Evolutionary conservation across 2,329 filamentous ascomycete species (phyloP), one percentile per base, ranked within the genome.

Genomic region (Cytospora piceae): DNA sequence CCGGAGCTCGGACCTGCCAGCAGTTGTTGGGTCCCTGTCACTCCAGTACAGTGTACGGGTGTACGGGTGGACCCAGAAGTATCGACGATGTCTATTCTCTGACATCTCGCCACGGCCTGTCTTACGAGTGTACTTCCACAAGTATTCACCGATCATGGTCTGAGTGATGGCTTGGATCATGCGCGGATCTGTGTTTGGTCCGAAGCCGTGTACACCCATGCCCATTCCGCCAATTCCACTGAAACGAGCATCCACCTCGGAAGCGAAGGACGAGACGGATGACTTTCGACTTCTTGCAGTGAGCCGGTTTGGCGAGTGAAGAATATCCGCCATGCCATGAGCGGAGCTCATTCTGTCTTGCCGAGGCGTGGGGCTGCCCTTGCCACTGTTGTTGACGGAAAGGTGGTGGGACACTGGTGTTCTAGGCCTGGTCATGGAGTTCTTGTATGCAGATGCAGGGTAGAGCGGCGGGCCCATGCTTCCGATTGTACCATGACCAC

Each of bases 131-230:
- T 99, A 99, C 77, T 99, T 99, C 95, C 95, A 99, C 51, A 99
- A 83, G 77, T 94, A 98, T 77, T 99, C 95, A 64, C 95, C 95
- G 74, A 99, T 98, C 95, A 99, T 99, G 22, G 95, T 98, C 78
- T 99, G 94, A 2, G 95, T 99, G 70, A 99, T 97, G 58, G 95
- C 95, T 80, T 97, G 93, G 71, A 99, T 98, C 93, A 99, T 97
- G 72, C 94, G 91, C 69, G 94, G 94, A 79, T 99, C 95, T 6
- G 93, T 96, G 69, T 86, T 86, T 24, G 88, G 82, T 12, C 87
- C 86, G 67, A 95, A 85, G 17, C 89, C 89, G 56, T 80, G 78
- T 8, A 81, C 73, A 54, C 79, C 80, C 62, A 87, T 81, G 54
- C 80, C 79, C 75, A 85, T 81, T 15, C 63, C 63, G 53, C 64